phyloP scores from a whole-genome alignment of 441 rosid species.

The Caryocar brasiliense region DNA sequence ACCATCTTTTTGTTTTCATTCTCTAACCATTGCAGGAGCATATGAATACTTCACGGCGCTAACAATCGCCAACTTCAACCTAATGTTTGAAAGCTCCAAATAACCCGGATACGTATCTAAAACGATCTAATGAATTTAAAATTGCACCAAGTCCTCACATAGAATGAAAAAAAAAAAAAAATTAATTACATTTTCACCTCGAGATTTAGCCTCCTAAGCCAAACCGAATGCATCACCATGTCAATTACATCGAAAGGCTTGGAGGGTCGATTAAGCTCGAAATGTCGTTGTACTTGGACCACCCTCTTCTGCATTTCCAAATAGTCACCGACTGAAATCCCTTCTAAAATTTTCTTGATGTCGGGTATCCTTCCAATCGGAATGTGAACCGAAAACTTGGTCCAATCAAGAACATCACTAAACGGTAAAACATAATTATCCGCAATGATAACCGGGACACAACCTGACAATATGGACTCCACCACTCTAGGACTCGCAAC shows the following conservation, averaged over 20 bases:
- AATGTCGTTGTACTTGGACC: constrained; percentile 48
- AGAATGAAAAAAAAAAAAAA: background rate
- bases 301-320: constrained; percentile 40
- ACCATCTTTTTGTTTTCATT: no score
- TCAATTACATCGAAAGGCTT: constrained; percentile 55
- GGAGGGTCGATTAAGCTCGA: constrained; percentile 57
- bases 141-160: background rate
- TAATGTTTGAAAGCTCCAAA: no score
- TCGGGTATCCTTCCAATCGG: constrained; percentile 43
- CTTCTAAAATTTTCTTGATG: constrained; percentile 42
- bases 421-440: constrained; percentile 59
- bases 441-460: constrained; percentile 70
- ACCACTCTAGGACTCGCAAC: constrained; percentile 51
- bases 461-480: constrained; percentile 49
- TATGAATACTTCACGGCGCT: no score
- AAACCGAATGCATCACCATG: constrained; percentile 71
- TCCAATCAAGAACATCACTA: constrained; percentile 69
- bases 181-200: constrained; percentile 1
- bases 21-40: no score
- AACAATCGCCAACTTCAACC: no score
- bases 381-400: constrained; percentile 43
- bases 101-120: no score
- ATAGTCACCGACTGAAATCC: constrained; percentile 27
- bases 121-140: no score
- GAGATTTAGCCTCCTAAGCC: constrained; percentile 71